phyloP scores from a whole-genome alignment of 768 basidiomycete genomes.

The Hericium erinaceus region DNA sequence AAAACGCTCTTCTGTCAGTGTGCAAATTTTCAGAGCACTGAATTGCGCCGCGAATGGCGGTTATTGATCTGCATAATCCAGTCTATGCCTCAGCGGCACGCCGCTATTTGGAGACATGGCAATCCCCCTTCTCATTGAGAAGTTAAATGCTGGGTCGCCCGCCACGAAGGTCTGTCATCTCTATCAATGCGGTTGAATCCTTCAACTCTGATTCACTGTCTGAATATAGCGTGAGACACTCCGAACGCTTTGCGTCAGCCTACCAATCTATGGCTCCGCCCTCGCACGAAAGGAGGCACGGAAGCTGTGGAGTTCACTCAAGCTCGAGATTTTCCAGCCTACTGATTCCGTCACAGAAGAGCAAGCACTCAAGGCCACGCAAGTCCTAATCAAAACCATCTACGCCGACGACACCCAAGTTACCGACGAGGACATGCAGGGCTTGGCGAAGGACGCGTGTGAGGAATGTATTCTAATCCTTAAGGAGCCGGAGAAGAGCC shows the following conservation, averaged over 20 bases:
- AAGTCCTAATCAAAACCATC: constrained; percentile 66
- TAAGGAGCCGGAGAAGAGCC: constrained; percentile 87
- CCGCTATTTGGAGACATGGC: constrained; percentile 79
- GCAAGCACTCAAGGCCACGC: constrained; percentile 61
- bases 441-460: constrained; percentile 65
- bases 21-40: constrained; percentile 5
- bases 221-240: constrained; percentile 68
- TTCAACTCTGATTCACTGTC: constrained; percentile 1
- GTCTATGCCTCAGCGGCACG: constrained; percentile 67
- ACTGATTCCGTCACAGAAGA: constrained; percentile 68
- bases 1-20: constrained; percentile 51
- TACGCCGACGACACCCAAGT: constrained; percentile 34
- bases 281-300: constrained; percentile 52
- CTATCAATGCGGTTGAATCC: background rate
- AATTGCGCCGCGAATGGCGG: background rate
- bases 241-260: constrained; percentile 62
- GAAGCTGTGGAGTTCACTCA: constrained; percentile 86
- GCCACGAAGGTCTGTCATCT: constrained; percentile 59
- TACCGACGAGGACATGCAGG: constrained; percentile 31
- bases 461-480: constrained; percentile 74
- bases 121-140: constrained; percentile 85
- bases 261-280: constrained; percentile 75
- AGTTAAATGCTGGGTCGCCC: constrained; percentile 74
- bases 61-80: constrained; percentile 18
- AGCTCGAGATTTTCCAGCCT: constrained; percentile 95